Evolutionary conservation across 2,329 filamentous ascomycete species (phyloP), one percentile per base, ranked within the genome.

Genomic region (Fusarium floridanum): DNA sequence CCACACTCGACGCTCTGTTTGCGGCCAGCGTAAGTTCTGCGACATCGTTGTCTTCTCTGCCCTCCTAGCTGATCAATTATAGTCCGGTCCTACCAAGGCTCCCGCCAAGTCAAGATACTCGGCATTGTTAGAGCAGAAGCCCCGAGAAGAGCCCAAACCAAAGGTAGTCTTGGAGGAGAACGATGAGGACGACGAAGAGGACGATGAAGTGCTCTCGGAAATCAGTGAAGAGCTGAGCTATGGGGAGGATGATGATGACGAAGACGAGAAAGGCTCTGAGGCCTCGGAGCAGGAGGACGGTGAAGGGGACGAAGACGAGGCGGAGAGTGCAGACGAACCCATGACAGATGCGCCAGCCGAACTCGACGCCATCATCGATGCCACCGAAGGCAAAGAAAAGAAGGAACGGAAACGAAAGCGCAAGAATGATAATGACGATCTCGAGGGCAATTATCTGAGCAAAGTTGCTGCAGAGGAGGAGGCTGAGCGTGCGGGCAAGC

Each of bases 371-470:
- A 76, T 80, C 7, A 82, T 84, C 66, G 78, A 82, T 37, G 80
- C 78, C 53, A 76, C 80, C 22, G 79, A 83, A 55, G 80, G 77
- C 22, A 74, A 82, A 83, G 66, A 82, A 78, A 82, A 77, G 76
- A 80, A 83, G 65, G 86, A 90, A 11, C 86, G 89, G 34, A 93
- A 93, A 81, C 87, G 92, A 71, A 94, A 93, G 84, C 87, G 92
- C 67, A 91, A 87, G 66, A 88, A 92, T 36, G 89, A 92, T 12
- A 89, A 92, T 67, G 91, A 94, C 27, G 91, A 94, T 66, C 83
- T 95, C 2, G 93, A 95, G 79, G 89, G 87, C 66, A 90, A 89
- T 61, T 95, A 95, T 77, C 85, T 96, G 84, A 85, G 88, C 65
- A 91, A 91, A 73, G 82, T 95, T 34, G 88, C 86, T 76, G 83